Evolutionary conservation across 2,329 filamentous ascomycete species (phyloP).

Genomic region (Sclerotiophoma versabilis): DNA sequence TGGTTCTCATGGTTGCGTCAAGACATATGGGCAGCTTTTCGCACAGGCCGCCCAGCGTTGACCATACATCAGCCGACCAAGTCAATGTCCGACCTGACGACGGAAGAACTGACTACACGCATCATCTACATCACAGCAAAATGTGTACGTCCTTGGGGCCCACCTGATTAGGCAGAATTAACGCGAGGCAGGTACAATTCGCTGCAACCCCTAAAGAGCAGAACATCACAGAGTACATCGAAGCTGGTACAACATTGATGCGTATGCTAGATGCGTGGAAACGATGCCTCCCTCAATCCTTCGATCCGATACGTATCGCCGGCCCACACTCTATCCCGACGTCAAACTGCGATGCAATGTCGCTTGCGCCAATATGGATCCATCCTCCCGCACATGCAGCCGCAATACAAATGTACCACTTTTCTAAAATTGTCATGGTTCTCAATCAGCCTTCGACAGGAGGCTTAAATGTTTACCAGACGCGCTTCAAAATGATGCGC

Average conservation of each 20-base stretch:
- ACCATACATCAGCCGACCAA: slow-evolving; percentile 65
- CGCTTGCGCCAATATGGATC: slow-evolving; percentile 35
- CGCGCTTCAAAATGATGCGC: slow-evolving; percentile 53
- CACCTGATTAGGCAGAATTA: slow-evolving; percentile 46
- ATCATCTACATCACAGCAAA: slow-evolving; percentile 64
- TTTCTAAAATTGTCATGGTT: slow-evolving; percentile 61
- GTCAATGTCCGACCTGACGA: slow-evolving; percentile 55
- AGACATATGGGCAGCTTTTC: slow-evolving; percentile 70
- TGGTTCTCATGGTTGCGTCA: slow-evolving; percentile 73
- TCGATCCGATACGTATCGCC: slow-evolving; percentile 50
- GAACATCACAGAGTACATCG: slow-evolving; percentile 49
- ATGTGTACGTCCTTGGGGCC: slow-evolving; percentile 59
- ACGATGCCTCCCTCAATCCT: slow-evolving; percentile 52
- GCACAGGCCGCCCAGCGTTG: slow-evolving; percentile 62
- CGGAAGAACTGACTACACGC: slow-evolving; percentile 61
- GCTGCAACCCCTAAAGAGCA: slow-evolving; percentile 58
- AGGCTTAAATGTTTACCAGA: slow-evolving; percentile 57
- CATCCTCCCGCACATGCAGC: slow-evolving; percentile 47
- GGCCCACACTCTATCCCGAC: slow-evolving; percentile 15
- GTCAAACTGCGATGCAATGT: slow-evolving; percentile 1
- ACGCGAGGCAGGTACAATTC: slow-evolving; percentile 55
- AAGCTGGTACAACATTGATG: slow-evolving; percentile 55
- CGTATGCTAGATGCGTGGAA: slow-evolving; percentile 61
- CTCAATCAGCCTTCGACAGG: slow-evolving; percentile 60
- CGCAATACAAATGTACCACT: slow-evolving; percentile 61